A percentile compares a stretch with the other conserved stretches of the same genome.
Conservation (phyloP, 768 basidiomycete species). For the Suillus ampliporus region DNA sequence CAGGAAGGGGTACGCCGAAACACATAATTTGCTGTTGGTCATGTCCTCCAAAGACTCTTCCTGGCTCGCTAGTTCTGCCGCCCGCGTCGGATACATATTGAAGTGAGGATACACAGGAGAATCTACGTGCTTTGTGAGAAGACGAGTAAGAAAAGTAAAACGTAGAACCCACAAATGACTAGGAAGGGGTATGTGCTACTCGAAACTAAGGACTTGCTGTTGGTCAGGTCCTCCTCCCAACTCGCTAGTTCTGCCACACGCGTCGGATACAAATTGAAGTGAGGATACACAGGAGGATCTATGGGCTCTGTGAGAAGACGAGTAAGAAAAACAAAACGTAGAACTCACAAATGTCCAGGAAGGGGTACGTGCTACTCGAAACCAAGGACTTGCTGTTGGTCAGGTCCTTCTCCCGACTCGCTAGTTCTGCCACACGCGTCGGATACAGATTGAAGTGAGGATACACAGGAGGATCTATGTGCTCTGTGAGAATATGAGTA, state of each 20-base stretch:
- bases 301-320: background rate
- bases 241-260: slow-evolving; percentile 20
- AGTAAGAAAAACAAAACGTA: background rate
- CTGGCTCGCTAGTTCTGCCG: background rate
- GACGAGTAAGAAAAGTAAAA: background rate
- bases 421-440: background rate
- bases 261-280: slow-evolving; percentile 34
- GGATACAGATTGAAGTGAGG: slow-evolving; percentile 38
- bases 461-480: slow-evolving; percentile 47
- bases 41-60: background rate
- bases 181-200: slow-evolving; percentile 18
- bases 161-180: slow-evolving; percentile 19
- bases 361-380: too few relatives aligned
- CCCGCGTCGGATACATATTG: slow-evolving; percentile 30
- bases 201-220: background rate
- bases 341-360: too few relatives aligned
- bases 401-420: background rate
- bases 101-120: slow-evolving; percentile 43
- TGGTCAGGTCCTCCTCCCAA: too few relatives aligned
- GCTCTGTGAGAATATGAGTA: slow-evolving; percentile 1
- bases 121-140: slow-evolving; percentile 35
- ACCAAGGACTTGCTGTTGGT: too few relatives aligned
- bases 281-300: slow-evolving; percentile 34
- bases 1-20: too few relatives aligned
- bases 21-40: too few relatives aligned